phyloP scores from a whole-genome alignment of 1,284 basidiomycete species.

The Phaffia rhodozyma region DNA sequence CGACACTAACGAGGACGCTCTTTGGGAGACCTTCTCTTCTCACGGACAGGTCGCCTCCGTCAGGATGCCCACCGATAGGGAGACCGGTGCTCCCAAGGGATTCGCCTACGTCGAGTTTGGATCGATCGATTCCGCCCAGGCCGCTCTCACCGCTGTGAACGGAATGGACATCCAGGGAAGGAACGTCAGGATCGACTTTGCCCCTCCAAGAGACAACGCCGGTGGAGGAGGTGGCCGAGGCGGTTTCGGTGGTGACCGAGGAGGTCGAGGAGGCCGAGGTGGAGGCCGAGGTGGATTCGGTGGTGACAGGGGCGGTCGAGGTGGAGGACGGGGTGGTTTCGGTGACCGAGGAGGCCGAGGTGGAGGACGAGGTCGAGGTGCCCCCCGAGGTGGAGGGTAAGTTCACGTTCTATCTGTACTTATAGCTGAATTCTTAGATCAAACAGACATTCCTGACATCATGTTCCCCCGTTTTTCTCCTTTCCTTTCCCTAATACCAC shows the following conservation, averaged over 20 bases:
- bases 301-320: slow-evolving; percentile 31
- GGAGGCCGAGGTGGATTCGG: slow-evolving; percentile 41
- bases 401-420: slow-evolving; percentile 2
- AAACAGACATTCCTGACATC: background rate
- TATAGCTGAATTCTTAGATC: background rate
- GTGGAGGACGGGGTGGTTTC: slow-evolving; percentile 26
- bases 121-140: slow-evolving; percentile 64
- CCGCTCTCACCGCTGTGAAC: slow-evolving; percentile 56
- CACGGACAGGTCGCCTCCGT: slow-evolving; percentile 81
- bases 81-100: slow-evolving; percentile 82
- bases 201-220: slow-evolving; percentile 61
- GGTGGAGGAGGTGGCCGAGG: slow-evolving; percentile 42
- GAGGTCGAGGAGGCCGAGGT: slow-evolving; percentile 36
- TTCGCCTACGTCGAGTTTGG: slow-evolving; percentile 95
- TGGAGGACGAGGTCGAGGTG: slow-evolving; percentile 37
- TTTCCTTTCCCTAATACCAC: slow-evolving; percentile 19
- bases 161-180: slow-evolving; percentile 77
- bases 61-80: slow-evolving; percentile 84
- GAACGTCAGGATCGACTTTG: slow-evolving; percentile 72
- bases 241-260: slow-evolving; percentile 35
- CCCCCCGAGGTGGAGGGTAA: slow-evolving; percentile 28
- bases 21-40: slow-evolving; percentile 88
- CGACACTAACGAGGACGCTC: slow-evolving; percentile 61
- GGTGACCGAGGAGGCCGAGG: slow-evolving; percentile 42
- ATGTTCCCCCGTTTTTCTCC: slow-evolving; percentile 21